These are phyloP conservation scores for Euphorbia tirucalli DNA, from an alignment of 345 rosid species.

Conservation along the genomic window DNA sequence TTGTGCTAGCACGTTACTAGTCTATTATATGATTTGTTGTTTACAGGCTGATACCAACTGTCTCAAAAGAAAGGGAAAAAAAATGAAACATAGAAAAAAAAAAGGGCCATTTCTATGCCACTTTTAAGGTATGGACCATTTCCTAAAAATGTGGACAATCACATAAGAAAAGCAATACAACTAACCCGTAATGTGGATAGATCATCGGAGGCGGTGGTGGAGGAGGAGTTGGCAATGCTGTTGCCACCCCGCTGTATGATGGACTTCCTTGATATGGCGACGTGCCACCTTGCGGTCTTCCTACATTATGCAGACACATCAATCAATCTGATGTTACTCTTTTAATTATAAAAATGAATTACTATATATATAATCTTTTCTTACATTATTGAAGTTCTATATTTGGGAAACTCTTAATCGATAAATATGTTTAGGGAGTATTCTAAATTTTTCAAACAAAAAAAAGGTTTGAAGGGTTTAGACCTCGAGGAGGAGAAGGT, in stretches of 20 bases:
- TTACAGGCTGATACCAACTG: slow-evolving; percentile 21
- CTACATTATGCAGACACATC: too few species aligned
- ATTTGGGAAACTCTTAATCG: too few species aligned
- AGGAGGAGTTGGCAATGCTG: slow-evolving; percentile 35
- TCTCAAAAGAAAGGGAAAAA: background rate
- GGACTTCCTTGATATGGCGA: slow-evolving; percentile 46
- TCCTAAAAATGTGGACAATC: slow-evolving; percentile 1
- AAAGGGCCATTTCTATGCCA: too few species aligned
- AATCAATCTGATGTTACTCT: too few species aligned
- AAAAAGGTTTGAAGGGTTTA: too few species aligned
- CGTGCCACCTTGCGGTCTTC: slow-evolving; percentile 60
- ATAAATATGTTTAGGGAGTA: too few species aligned
- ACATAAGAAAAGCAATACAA: slow-evolving; percentile 13
- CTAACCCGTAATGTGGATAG: slow-evolving; percentile 62
- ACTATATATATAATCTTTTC: too few species aligned
- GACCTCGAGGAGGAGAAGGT: slow-evolving; percentile 83
- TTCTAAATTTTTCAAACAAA: too few species aligned
- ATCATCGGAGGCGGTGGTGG: slow-evolving; percentile 41
- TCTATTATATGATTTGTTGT: slow-evolving; percentile 7
- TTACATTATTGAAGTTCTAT: too few species aligned
- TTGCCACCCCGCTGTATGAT: slow-evolving; percentile 49
- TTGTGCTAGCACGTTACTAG: slow-evolving; percentile 8
- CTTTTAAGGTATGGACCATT: slow-evolving; percentile 36
- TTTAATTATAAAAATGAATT: too few species aligned
- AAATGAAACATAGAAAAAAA: background rate